Percentiles rank a stretch among this genome's conserved stretches.
phyloP scores from a whole-genome alignment of 2,329 filamentous ascomycete genomes.

The Penicillium occitanis region DNA sequence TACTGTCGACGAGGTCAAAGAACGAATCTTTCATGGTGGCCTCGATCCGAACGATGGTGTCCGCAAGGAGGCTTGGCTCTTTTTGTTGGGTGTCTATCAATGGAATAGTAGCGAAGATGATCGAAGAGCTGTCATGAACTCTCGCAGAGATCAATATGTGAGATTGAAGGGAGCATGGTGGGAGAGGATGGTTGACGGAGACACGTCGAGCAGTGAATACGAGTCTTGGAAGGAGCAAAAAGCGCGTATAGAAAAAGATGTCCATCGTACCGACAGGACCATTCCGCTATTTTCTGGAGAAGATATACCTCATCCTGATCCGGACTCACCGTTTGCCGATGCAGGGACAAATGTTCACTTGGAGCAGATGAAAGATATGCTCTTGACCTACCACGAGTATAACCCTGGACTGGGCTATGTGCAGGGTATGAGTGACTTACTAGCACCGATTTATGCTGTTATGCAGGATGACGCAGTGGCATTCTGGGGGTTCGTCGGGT shows the following conservation, averaged over 20 bases:
- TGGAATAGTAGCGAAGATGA: constrained; percentile 92
- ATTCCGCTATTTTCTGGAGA: constrained; percentile 96
- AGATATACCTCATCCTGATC: constrained; percentile 94
- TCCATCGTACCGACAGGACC: constrained; percentile 91
- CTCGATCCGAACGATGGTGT: constrained; percentile 86
- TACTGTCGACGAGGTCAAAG: constrained; percentile 90
- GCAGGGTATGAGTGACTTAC: constrained; percentile 96
- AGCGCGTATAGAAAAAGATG: constrained; percentile 94
- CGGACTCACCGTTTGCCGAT: constrained; percentile 89
- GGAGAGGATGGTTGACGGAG: constrained; percentile 84
- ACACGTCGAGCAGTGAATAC: constrained; percentile 74
- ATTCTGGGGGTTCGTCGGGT: constrained; percentile 93
- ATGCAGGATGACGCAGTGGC: constrained; percentile 96
- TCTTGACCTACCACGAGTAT: constrained; percentile 97
- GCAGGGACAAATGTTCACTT: constrained; percentile 94
- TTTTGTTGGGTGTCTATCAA: constrained; percentile 83
- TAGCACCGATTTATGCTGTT: constrained; percentile 94
- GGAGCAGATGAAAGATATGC: constrained; percentile 99
- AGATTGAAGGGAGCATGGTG: constrained; percentile 94
- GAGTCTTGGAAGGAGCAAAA: constrained; percentile 98
- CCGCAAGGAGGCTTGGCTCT: constrained; percentile 94
- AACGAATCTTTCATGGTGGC: constrained; percentile 94
- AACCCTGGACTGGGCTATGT: constrained; percentile 95
- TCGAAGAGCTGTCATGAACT: constrained; percentile 77
- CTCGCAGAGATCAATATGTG: constrained; percentile 87